Evolutionary conservation across 73 alveolate genomes (phyloP).

Genomic region (Paramecium biaurelia): DNA sequence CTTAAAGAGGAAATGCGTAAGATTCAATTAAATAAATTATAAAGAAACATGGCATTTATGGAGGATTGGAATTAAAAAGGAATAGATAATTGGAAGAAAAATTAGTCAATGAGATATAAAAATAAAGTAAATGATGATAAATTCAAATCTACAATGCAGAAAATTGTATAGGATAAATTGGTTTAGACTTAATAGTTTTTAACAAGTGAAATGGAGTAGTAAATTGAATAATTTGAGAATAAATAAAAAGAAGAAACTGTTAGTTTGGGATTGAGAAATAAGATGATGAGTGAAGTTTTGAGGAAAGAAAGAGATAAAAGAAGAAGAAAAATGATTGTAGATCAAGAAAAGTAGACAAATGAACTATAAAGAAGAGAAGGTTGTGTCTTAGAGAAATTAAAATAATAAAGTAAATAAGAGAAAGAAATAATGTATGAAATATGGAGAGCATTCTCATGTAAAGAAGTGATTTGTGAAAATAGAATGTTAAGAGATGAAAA

Average conservation of each 20-base stretch:
- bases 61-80: slow-evolving; percentile 98
- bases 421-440: slow-evolving; percentile 92
- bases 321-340: slow-evolving; percentile 93
- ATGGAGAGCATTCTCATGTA: slow-evolving; percentile 92
- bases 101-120: slow-evolving; percentile 86
- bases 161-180: slow-evolving; percentile 76
- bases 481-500: slow-evolving; percentile 92
- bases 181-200: slow-evolving; percentile 78
- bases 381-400: slow-evolving; percentile 78
- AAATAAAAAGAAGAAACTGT: slow-evolving; percentile 70
- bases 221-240: slow-evolving; percentile 87
- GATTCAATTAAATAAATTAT: slow-evolving; percentile 87
- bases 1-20: slow-evolving; percentile 86
- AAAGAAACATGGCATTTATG: slow-evolving; percentile 96
- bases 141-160: slow-evolving; percentile 85
- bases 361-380: slow-evolving; percentile 92
- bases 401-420: slow-evolving; percentile 88
- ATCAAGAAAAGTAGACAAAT: slow-evolving; percentile 87
- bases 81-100: slow-evolving; percentile 96
- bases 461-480: slow-evolving; percentile 83
- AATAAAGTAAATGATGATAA: slow-evolving; percentile 87
- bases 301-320: slow-evolving; percentile 95
- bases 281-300: slow-evolving; percentile 84
- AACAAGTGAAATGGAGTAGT: slow-evolving; percentile 77
- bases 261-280: slow-evolving; percentile 79